Conservation (phyloP, 768 basidiomycete species). For the Rhodocollybia butyracea region DNA sequence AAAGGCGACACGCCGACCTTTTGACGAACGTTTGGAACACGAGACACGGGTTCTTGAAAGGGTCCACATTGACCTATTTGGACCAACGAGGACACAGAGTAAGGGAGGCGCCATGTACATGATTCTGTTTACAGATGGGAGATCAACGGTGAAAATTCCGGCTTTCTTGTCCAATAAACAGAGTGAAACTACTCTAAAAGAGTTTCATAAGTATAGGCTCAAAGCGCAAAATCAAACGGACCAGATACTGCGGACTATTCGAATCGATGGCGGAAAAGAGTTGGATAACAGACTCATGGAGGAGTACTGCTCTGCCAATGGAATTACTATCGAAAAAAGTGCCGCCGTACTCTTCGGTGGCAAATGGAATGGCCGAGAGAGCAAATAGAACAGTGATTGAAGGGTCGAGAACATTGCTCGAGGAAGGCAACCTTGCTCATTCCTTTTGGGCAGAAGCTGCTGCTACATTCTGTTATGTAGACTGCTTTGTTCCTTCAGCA, state of each 20-base stretch:
- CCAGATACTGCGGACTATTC: constrained; percentile 11
- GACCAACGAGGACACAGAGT: constrained; percentile 15
- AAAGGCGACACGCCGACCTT: too few species aligned
- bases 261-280: constrained; percentile 25
- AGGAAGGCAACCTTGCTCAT: not conserved
- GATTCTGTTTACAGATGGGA: constrained; percentile 21
- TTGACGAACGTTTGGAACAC: too few species aligned
- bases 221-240: constrained; percentile 16
- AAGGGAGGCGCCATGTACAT: constrained; percentile 18
- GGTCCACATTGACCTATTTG: constrained; percentile 23
- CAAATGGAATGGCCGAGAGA: constrained; percentile 23
- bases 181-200: constrained; percentile 13
- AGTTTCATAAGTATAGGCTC: constrained; percentile 12
- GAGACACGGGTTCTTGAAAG: constrained; percentile 15
- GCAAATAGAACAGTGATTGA: constrained; percentile 20
- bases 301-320: constrained; percentile 11
- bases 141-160: constrained; percentile 9
- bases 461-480: not conserved
- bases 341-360: constrained; percentile 19
- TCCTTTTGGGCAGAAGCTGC: not conserved
- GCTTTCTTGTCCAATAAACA: constrained; percentile 23
- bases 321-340: constrained; percentile 20
- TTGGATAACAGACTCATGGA: constrained; percentile 21
- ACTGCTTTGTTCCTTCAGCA: not conserved
- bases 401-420: constrained; percentile 4